A percentile compares a stretch with the other conserved stretches of the same genome.
These are phyloP conservation scores for Blastobotrys indianensis DNA, from an alignment of 1,139 yeast species.

Conservation along the genomic window DNA sequence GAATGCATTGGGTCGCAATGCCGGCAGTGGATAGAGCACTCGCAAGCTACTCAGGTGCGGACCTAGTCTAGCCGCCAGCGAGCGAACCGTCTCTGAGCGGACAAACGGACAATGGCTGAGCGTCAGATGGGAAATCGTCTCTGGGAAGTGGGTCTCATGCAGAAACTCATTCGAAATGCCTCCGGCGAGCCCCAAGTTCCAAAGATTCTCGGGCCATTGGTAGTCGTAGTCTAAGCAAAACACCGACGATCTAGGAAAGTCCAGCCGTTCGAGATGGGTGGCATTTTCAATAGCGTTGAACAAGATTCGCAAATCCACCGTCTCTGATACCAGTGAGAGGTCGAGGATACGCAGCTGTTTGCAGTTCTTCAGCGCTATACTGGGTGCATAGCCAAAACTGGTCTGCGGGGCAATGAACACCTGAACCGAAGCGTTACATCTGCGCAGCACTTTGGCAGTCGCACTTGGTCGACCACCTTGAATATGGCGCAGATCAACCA, in stretches of 20 bases:
- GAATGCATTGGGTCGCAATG: slow-evolving; percentile 58
- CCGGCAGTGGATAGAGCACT: slow-evolving; percentile 86
- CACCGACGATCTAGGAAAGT: slow-evolving; percentile 85
- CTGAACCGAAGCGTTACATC: slow-evolving; percentile 60
- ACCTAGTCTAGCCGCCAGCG: slow-evolving; percentile 60
- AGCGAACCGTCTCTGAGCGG: slow-evolving; percentile 50
- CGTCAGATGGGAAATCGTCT: slow-evolving; percentile 62
- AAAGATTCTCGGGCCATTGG: slow-evolving; percentile 72
- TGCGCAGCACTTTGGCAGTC: slow-evolving; percentile 72
- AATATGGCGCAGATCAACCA: slow-evolving; percentile 66
- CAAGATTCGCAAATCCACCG: slow-evolving; percentile 72
- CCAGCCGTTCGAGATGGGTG: slow-evolving; percentile 59
- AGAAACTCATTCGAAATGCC: slow-evolving; percentile 82
- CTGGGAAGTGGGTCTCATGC: slow-evolving; percentile 59
- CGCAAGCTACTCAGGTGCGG: slow-evolving; percentile 53
- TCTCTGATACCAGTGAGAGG: slow-evolving; percentile 84
- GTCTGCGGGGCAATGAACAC: slow-evolving; percentile 88
- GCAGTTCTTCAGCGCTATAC: slow-evolving; percentile 72
- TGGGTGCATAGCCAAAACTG: slow-evolving; percentile 86
- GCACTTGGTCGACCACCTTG: slow-evolving; percentile 93
- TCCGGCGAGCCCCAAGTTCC: slow-evolving; percentile 74
- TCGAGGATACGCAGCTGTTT: slow-evolving; percentile 59
- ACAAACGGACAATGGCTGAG: slow-evolving; percentile 85
- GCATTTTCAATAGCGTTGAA: slow-evolving; percentile 67
- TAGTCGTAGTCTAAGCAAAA: slow-evolving; percentile 57